Conservation (phyloP, 1,284 basidiomycete species). For the Irpex sp. region DNA sequence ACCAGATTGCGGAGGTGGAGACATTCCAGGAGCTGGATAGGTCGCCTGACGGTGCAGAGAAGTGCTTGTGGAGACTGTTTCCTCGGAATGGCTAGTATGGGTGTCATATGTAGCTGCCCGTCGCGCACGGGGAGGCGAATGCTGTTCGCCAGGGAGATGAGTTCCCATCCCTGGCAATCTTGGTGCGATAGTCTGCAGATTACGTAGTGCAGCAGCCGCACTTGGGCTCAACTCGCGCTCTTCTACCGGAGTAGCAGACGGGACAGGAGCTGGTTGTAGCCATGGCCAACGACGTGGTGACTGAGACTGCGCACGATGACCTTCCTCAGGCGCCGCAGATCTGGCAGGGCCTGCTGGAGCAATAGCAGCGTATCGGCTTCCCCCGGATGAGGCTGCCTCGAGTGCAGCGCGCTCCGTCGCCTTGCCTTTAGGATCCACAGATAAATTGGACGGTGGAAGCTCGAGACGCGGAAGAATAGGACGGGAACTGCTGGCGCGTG, state of each 20-base stretch:
- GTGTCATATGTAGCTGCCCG: not conserved
- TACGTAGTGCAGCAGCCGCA: slow-evolving; percentile 20
- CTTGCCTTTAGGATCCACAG: not conserved
- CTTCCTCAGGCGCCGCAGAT: slow-evolving; percentile 1
- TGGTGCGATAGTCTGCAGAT: slow-evolving; percentile 7
- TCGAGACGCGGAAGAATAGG: slow-evolving; percentile 28
- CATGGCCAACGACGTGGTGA: slow-evolving; percentile 19
- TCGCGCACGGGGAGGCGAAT: not conserved
- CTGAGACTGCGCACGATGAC: slow-evolving; percentile 1
- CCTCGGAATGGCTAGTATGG: not conserved
- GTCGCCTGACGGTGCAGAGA: not conserved
- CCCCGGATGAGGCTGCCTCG: not conserved
- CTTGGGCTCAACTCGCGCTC: slow-evolving; percentile 12
- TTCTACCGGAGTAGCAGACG: slow-evolving; percentile 13
- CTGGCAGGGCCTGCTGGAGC: slow-evolving; percentile 5
- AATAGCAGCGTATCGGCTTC: slow-evolving; percentile 2
- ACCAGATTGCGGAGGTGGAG: not conserved
- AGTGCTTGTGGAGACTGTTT: not conserved
- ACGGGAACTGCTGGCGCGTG: slow-evolving; percentile 15
- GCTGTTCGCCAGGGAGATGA: not conserved
- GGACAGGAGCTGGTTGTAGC: slow-evolving; percentile 17
- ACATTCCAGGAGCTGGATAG: not conserved
- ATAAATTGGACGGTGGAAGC: slow-evolving; percentile 10
- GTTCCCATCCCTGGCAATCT: not conserved
- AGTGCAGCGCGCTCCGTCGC: not conserved